Evolutionary conservation across 176 grass and related monocot genomes (phyloP).

Genomic region (Pontederia paniculata): DNA sequence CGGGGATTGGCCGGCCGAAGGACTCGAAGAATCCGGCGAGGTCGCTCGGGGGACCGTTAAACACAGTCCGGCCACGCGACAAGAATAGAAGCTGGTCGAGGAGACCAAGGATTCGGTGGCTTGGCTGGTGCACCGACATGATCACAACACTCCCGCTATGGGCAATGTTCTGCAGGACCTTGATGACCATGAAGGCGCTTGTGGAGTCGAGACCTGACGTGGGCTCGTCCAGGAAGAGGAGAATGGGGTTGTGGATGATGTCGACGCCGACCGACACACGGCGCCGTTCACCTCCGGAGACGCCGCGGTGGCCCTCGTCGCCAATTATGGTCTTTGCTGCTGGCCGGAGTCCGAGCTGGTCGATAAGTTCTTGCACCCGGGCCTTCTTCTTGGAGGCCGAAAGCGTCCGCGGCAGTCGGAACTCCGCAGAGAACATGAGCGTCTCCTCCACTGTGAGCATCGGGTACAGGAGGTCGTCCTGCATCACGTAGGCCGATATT

Average conservation of each 20-base stretch:
- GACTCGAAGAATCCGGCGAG: background rate
- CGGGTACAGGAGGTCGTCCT: slow-evolving; percentile 5
- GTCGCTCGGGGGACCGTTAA: background rate
- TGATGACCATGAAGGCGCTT: background rate
- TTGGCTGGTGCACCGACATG: slow-evolving; percentile 10
- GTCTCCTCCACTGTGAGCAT: slow-evolving; percentile 16
- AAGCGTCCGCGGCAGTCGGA: background rate
- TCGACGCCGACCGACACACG: slow-evolving; percentile 1
- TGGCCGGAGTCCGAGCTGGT: background rate
- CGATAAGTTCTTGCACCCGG: slow-evolving; percentile 3
- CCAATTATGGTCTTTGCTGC: slow-evolving; percentile 8
- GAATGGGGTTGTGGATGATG: slow-evolving; percentile 2
- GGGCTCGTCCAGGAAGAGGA: slow-evolving; percentile 9
- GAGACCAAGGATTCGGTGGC: background rate
- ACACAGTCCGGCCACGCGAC: background rate
- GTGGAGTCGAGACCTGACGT: slow-evolving; percentile 12
- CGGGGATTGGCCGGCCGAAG: background rate
- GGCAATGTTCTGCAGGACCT: background rate
- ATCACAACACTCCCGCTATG: slow-evolving; percentile 3
- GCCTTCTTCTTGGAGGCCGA: slow-evolving; percentile 3
- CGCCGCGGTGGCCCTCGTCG: slow-evolving; percentile 9
- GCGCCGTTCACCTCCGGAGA: slow-evolving; percentile 7
- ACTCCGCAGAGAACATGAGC: background rate
- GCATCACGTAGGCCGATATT: slow-evolving; percentile 9
- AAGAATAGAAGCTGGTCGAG: background rate